Percentiles rank a stretch among this genome's conserved stretches.
Conservation (phyloP, 805 yeast genomes). For the Ogataea nitratoaversa region DNA sequence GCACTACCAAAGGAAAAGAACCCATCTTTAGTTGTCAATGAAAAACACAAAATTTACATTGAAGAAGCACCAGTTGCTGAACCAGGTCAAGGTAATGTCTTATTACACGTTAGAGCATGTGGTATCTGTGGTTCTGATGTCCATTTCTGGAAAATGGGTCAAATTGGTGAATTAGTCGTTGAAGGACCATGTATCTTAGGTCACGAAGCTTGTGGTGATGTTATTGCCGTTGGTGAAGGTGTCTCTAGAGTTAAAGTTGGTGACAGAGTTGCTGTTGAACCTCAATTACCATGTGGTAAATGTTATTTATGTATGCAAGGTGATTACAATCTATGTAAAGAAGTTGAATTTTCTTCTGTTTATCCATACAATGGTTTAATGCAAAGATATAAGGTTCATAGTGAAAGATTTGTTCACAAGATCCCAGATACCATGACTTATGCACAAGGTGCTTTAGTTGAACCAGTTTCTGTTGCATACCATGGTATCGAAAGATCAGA, state of each 20-base stretch:
- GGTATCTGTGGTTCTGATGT: constrained; percentile 77
- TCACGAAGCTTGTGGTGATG: constrained; percentile 44
- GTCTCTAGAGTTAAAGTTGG: constrained; percentile 43
- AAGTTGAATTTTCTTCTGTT: constrained; percentile 35
- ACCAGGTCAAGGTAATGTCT: constrained; percentile 40
- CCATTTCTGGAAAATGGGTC: constrained; percentile 65
- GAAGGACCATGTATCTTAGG: constrained; percentile 36
- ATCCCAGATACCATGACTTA: constrained; percentile 41
- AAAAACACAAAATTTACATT: constrained; percentile 16
- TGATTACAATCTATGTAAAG: constrained; percentile 37
- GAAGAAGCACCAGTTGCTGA: constrained; percentile 15
- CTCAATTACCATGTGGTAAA: constrained; percentile 48
- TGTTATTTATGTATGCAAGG: constrained; percentile 37
- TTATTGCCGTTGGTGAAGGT: constrained; percentile 45
- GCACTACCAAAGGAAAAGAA: constrained; percentile 6
- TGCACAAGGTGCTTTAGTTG: constrained; percentile 52
- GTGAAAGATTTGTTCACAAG: constrained; percentile 32
- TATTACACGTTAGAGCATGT: constrained; percentile 56
- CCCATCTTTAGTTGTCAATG: constrained; percentile 21
- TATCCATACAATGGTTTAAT: constrained; percentile 37
- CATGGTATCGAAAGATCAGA: constrained; percentile 48
- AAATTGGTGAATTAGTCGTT: constrained; percentile 46
- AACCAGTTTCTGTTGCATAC: constrained; percentile 50
- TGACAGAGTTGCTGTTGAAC: constrained; percentile 48
- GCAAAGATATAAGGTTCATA: constrained; percentile 34